Evolutionary conservation across 805 yeast genomes (phyloP), one percentile per base, ranked within the genome.

Genomic region (Candida patagonica): DNA sequence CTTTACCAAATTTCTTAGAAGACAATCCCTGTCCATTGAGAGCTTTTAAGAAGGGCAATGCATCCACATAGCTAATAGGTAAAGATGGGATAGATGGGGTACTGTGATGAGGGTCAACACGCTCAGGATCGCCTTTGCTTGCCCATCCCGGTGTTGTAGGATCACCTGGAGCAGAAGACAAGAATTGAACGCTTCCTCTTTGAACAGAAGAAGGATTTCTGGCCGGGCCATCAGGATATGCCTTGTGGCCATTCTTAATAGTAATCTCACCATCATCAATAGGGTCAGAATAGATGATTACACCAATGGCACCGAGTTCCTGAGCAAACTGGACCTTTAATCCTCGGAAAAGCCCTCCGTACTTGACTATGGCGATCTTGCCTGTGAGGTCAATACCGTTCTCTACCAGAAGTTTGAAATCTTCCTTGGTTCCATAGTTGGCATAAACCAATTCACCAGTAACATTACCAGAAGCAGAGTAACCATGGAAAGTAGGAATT

Each of bases 181-280:
- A 59, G 52, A 71, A 81, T 56, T 73, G 75, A 4, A 78, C 82
- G 31, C 84, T 76, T 1, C 92, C 92, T 50, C 92, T 68, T 62
- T 82, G 88, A 23, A 83, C 78, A 10, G 81, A 63, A 5, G 80
- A 73, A 26, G 88, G 88, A 54, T 82, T 76, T 46, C 92, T 68
- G 0, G 88, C 87, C 1, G 80, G 81, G 2, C 92, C 92, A 2
- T 74, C 56, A 2, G 92, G 94, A 49, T 82, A 82, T 2, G 84
- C 63, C 48, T 70, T 59, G 53, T 66, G 76, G 4, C 84, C 86
- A 42, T 77, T 71, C 26, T 66, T 67, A 19, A 66, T 70, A 9
- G 71, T 68, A 34, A 74, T 56, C 8, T 52, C 57, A 26, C 59
- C 64, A 40, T 68, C 70, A 48, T 81, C 87, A 13, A 67, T 73